phyloP scores from a whole-genome alignment of 345 rosid genomes.

The Odontarrhena argentea region DNA sequence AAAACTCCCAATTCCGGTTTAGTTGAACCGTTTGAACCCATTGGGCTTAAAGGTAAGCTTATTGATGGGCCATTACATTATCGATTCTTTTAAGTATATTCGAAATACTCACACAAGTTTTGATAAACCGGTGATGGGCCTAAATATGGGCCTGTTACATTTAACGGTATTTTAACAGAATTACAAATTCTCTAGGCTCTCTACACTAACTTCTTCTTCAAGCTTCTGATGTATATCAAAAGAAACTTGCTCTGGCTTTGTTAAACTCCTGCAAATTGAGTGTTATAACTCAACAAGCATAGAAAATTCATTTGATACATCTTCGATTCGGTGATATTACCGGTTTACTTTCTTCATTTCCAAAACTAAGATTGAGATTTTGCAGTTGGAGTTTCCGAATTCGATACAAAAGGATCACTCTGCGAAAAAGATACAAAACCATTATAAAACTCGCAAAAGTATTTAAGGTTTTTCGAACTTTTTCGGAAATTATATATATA shows the following conservation, averaged over 20 bases:
- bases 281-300: conserved; percentile 6
- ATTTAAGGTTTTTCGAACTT: background rate
- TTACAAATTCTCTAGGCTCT: conserved; percentile 9
- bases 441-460: background rate
- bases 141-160: background rate
- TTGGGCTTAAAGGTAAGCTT: conserved; percentile 4
- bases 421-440: background rate
- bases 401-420: conserved; percentile 34
- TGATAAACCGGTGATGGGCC: conserved; percentile 3
- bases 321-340: background rate
- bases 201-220: conserved; percentile 32
- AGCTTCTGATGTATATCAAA: conserved; percentile 9
- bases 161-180: background rate
- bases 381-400: conserved; percentile 33
- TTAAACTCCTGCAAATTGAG: conserved; percentile 1
- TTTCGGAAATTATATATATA: background rate
- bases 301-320: conserved; percentile 7
- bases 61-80: background rate
- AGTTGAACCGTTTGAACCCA: background rate
- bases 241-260: conserved; percentile 16
- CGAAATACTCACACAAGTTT: background rate
- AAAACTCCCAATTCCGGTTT: conserved; percentile 16
- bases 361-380: conserved; percentile 22
- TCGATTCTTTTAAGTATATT: background rate
- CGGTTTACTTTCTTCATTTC: conserved; percentile 2